Conservation (phyloP, 140 eudicot genomes). For the Ambrosia hybrid region DNA sequence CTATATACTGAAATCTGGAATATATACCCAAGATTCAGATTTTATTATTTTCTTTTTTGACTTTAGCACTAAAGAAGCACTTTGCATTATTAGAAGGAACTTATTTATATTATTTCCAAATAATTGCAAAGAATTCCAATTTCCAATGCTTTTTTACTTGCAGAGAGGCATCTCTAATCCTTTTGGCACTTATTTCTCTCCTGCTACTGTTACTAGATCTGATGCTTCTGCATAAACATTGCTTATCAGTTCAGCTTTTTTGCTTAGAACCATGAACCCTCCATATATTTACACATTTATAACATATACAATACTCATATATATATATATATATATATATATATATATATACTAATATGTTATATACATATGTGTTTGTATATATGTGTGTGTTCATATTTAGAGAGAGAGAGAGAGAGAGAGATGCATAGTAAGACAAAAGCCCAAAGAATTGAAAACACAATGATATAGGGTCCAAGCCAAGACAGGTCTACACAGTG, state of each 20-base stretch:
- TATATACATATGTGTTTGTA: background rate
- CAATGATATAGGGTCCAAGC: slow-evolving; percentile 37
- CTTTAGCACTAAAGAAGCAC: slow-evolving; percentile 33
- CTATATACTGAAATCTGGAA: slow-evolving; percentile 27
- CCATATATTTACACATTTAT: slow-evolving; percentile 25
- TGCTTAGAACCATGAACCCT: slow-evolving; percentile 42
- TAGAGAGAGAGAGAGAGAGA: slow-evolving; percentile 28
- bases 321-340: background rate
- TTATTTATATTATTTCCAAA: slow-evolving; percentile 20
- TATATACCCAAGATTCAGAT: slow-evolving; percentile 38
- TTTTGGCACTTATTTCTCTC: slow-evolving; percentile 42
- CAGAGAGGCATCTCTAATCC: slow-evolving; percentile 35
- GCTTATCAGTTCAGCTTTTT: slow-evolving; percentile 42
- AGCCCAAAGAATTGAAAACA: slow-evolving; percentile 49
- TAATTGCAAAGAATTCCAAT: slow-evolving; percentile 37
- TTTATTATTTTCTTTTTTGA: slow-evolving; percentile 35
- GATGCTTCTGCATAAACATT: slow-evolving; percentile 46
- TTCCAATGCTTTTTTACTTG: slow-evolving; percentile 43
- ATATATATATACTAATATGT: background rate
- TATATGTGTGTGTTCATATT: background rate
- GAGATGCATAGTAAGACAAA: slow-evolving; percentile 50
- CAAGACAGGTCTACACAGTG: slow-evolving; percentile 44
- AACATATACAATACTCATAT: background rate
- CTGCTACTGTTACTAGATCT: slow-evolving; percentile 40
- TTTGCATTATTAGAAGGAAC: slow-evolving; percentile 39